Evolutionary conservation across 2,329 filamentous ascomycete species (phyloP).

Genomic region (Neospermospora avenae): DNA sequence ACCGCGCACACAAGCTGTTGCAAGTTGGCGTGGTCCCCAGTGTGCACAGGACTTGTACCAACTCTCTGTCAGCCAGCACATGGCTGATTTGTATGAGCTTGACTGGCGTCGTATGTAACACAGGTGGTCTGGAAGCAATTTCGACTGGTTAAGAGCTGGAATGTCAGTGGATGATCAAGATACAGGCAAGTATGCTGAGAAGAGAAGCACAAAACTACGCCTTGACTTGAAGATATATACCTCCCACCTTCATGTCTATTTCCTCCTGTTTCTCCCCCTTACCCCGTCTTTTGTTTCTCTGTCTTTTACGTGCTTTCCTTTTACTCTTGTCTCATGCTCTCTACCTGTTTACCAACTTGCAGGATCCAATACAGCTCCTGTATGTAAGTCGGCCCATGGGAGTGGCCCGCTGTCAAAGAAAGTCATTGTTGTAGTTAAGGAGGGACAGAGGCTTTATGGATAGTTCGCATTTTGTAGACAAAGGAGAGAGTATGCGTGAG

Average conservation of each 20-base stretch:
- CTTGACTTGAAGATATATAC: not conserved
- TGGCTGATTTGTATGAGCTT: not conserved
- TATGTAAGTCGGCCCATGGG: not conserved
- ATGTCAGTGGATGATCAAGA: no score
- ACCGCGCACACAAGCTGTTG: not conserved
- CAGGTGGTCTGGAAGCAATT: no score
- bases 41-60: not conserved
- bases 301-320: not conserved
- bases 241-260: not conserved
- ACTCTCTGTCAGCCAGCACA: conserved; percentile 2
- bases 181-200: no score
- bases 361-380: not conserved
- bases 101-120: not conserved
- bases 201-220: not conserved
- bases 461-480: no score
- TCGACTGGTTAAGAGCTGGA: not conserved
- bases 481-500: no score
- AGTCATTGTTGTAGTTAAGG: not conserved
- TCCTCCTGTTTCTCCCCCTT: not conserved
- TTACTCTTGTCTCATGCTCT: not conserved
- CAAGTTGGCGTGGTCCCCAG: conserved; percentile 2
- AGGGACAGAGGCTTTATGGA: not conserved
- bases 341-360: no score
- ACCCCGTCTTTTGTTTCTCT: not conserved
- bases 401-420: not conserved